Percentiles rank a stretch among this genome's conserved stretches.
Conservation (phyloP, 495 filamentous ascomycete species). For the Lepraria neglecta region DNA sequence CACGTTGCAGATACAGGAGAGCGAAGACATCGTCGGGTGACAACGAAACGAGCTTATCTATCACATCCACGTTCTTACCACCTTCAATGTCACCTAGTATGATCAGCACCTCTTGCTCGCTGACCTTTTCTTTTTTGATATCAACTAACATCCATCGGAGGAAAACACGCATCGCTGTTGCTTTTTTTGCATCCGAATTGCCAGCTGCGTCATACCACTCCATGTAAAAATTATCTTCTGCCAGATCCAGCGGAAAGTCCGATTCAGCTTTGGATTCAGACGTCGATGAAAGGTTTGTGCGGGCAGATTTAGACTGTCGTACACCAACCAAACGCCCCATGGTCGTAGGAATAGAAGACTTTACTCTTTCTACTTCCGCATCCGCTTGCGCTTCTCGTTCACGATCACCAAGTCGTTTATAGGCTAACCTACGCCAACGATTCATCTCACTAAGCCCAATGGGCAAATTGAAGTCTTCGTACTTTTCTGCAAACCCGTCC, state of each 20-base stretch:
- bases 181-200: slow-evolving; percentile 4
- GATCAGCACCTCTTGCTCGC: background rate
- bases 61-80: slow-evolving; percentile 4
- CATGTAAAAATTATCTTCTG: slow-evolving; percentile 6
- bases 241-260: slow-evolving; percentile 6
- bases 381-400: slow-evolving; percentile 6
- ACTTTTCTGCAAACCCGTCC: slow-evolving; percentile 7
- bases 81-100: slow-evolving; percentile 1
- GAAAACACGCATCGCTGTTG: slow-evolving; percentile 7
- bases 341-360: background rate
- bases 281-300: background rate
- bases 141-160: slow-evolving; percentile 9
- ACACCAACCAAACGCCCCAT: slow-evolving; percentile 8
- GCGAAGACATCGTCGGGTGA: slow-evolving; percentile 9
- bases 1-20: slow-evolving; percentile 5
- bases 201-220: slow-evolving; percentile 10
- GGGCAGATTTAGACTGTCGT: background rate
- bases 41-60: slow-evolving; percentile 5
- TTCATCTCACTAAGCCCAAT: background rate
- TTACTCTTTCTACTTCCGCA: slow-evolving; percentile 2
- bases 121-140: slow-evolving; percentile 2
- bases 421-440: slow-evolving; percentile 5
- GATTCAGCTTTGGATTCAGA: slow-evolving; percentile 4
- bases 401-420: background rate
- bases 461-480: slow-evolving; percentile 10